Conservation (phyloP, 352 stramenopile species). For the Phytophthora ramorum region DNA sequence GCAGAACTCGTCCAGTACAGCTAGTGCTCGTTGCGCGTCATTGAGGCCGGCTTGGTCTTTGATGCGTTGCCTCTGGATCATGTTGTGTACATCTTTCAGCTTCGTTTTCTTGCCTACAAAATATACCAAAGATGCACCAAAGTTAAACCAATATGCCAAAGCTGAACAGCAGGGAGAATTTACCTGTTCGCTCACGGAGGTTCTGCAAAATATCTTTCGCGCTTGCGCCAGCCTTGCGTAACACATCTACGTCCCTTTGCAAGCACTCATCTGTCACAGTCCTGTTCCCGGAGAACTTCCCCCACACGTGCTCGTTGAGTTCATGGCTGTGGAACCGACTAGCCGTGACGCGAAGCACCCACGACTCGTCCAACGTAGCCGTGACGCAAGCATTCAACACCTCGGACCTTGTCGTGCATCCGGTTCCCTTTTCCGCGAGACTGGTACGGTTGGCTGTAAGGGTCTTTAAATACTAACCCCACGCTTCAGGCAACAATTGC, state of each 20-base stretch:
- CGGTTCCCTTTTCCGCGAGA: too few relatives aligned
- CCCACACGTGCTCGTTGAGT: constrained; percentile 3
- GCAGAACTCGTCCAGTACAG: constrained; percentile 12
- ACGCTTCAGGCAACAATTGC: too few relatives aligned
- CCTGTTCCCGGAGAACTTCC: constrained; percentile 1
- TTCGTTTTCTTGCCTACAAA: constrained; percentile 9
- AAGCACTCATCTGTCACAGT: neutral
- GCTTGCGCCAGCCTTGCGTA: constrained; percentile 10
- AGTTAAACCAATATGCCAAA: constrained; percentile 3
- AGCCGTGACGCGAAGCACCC: neutral
- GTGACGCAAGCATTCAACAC: too few relatives aligned
- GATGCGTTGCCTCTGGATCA: constrained; percentile 2
- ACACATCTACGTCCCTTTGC: neutral
- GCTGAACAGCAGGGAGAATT: too few relatives aligned
- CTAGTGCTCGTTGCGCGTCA: constrained; percentile 4
- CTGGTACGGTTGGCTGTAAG: too few relatives aligned
- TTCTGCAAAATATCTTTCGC: constrained; percentile 4
- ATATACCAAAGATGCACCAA: neutral
- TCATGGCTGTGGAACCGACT: constrained; percentile 4
- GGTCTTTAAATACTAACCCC: too few relatives aligned
- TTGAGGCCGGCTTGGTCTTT: neutral
- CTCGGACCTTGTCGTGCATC: too few relatives aligned
- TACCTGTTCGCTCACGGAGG: constrained; percentile 3
- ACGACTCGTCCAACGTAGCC: neutral
- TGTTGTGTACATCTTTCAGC: constrained; percentile 18